These are phyloP conservation scores for Amorphotheca resinae DNA, from an alignment of 495 filamentous ascomycete species.

Conservation along the genomic window DNA sequence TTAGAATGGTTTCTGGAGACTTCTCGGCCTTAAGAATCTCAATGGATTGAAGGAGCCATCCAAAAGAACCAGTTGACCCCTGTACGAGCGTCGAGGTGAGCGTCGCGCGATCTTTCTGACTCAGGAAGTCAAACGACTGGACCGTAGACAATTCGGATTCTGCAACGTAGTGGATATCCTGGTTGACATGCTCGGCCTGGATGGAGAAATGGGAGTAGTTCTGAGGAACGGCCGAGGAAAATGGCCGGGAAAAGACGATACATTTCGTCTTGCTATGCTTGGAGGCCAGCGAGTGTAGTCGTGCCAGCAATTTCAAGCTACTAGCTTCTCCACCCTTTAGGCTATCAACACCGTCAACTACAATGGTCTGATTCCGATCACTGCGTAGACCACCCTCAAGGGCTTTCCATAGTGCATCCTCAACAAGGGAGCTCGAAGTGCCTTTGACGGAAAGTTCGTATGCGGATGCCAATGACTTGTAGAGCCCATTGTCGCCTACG, in stretches of 20 bases:
- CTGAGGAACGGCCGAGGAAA: background rate
- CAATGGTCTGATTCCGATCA: background rate
- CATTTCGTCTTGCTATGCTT: conserved; percentile 1
- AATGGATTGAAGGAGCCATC: background rate
- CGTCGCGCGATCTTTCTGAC: background rate
- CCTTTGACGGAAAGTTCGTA: background rate
- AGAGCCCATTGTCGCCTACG: background rate
- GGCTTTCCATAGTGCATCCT: background rate
- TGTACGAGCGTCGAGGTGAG: background rate
- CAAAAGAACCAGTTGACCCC: background rate
- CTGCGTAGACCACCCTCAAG: background rate
- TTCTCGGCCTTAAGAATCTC: background rate
- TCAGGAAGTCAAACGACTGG: background rate
- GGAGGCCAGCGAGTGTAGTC: background rate
- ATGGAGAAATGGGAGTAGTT: background rate
- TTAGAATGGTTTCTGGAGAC: background rate
- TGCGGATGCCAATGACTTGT: background rate
- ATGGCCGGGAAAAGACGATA: background rate
- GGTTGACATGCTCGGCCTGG: background rate
- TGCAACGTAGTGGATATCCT: background rate
- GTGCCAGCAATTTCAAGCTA: background rate
- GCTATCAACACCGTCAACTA: background rate
- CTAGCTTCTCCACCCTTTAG: background rate
- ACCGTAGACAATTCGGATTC: background rate
- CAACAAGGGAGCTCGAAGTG: background rate